Percentiles rank a stretch among this genome's conserved stretches.
Evolutionary conservation across 1,139 yeast genomes (phyloP).

Genomic region (Spathaspora sp.): DNA sequence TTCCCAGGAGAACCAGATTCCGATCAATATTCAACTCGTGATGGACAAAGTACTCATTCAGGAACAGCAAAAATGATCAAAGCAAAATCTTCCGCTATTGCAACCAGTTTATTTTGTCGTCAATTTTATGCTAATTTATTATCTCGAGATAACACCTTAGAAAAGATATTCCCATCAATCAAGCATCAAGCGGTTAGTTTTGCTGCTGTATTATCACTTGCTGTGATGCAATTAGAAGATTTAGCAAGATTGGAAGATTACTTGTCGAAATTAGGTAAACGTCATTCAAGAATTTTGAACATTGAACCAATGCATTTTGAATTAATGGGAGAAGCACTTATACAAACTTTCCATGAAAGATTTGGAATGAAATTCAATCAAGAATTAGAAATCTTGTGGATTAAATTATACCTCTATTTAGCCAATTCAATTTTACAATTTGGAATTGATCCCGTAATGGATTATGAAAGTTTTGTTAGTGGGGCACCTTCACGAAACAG

Average conservation of each 20-base stretch:
- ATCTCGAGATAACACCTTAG: conserved; percentile 52
- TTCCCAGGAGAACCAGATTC: conserved; percentile 3
- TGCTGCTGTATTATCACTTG: conserved; percentile 75
- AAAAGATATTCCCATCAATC: conserved; percentile 60
- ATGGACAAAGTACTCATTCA: conserved; percentile 1
- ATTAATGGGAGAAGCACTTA: conserved; percentile 75
- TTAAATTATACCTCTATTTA: conserved; percentile 57
- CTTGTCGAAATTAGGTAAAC: conserved; percentile 63
- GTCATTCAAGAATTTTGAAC: conserved; percentile 74
- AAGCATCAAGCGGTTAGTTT: conserved; percentile 74
- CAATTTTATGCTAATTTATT: conserved; percentile 63
- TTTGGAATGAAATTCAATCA: conserved; percentile 47
- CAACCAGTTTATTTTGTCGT: conserved; percentile 55
- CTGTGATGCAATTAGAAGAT: conserved; percentile 48
- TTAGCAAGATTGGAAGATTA: conserved; percentile 54
- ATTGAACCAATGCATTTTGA: conserved; percentile 74
- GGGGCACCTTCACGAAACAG: background rate
- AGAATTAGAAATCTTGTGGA: conserved; percentile 69
- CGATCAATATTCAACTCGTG: conserved; percentile 3
- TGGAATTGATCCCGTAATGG: conserved; percentile 61
- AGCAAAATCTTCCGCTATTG: conserved; percentile 25
- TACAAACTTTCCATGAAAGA: conserved; percentile 72
- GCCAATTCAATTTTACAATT: conserved; percentile 66
- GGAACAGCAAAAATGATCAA: conserved; percentile 3
- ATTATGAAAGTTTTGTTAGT: conserved; percentile 11